Percentiles rank a stretch among this genome's conserved stretches.
Conservation (phyloP, 2,329 filamentous ascomycete genomes). For the Pezicula carpinea region DNA sequence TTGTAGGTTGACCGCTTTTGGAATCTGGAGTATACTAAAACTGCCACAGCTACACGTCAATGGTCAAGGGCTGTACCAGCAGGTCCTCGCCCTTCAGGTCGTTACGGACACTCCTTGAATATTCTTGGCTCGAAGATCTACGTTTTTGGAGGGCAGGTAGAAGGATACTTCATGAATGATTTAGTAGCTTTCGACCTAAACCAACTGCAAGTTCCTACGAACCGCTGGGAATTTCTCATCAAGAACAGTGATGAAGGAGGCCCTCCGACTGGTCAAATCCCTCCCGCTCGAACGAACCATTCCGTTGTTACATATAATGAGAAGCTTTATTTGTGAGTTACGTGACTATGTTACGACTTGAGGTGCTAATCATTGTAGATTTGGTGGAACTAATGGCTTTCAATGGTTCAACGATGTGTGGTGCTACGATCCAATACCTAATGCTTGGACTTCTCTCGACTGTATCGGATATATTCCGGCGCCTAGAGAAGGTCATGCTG, state of each 20-base stretch:
- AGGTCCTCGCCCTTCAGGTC: conserved; percentile 78
- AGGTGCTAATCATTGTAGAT: conserved; percentile 47
- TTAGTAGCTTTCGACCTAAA: conserved; percentile 93
- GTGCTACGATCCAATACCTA: conserved; percentile 82
- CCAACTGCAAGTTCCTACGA: conserved; percentile 82
- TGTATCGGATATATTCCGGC: conserved; percentile 97
- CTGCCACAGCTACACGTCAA: conserved; percentile 76
- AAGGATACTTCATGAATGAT: conserved; percentile 98
- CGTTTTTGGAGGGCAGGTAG: conserved; percentile 95
- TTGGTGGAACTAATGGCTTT: conserved; percentile 92
- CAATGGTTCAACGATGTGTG: conserved; percentile 99
- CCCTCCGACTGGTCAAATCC: conserved; percentile 60
- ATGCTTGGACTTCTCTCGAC: conserved; percentile 83
- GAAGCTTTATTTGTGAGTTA: conserved; percentile 80
- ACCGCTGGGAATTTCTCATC: conserved; percentile 92
- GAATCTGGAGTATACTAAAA: conserved; percentile 12
- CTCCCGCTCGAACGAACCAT: conserved; percentile 91
- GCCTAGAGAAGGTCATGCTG: conserved; percentile 89
- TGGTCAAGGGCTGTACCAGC: conserved; percentile 93
- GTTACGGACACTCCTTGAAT: conserved; percentile 94
- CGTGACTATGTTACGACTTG: background rate
- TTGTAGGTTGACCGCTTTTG: conserved; percentile 56
- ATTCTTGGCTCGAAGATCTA: conserved; percentile 96
- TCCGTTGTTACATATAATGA: conserved; percentile 88
- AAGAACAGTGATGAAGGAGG: conserved; percentile 63